Conservation (phyloP, 1,284 basidiomycete genomes). For the Abortiporus biennis region DNA sequence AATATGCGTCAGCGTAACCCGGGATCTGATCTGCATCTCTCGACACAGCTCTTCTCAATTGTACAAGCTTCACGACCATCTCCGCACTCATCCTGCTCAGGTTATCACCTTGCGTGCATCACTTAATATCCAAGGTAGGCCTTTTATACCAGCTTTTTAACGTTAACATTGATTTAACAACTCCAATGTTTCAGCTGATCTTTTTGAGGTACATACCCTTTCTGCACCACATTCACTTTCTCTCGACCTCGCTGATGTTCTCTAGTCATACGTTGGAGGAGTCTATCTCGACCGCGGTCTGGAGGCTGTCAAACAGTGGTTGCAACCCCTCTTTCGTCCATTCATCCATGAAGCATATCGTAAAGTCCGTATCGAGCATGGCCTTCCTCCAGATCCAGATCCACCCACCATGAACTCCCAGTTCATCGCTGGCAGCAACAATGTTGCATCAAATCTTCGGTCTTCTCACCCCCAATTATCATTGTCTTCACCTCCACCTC, state of each 20-base stretch:
- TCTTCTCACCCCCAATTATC: background rate
- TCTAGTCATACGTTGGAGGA: conserved; percentile 68
- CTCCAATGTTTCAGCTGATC: conserved; percentile 45
- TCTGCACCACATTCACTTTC: conserved; percentile 2
- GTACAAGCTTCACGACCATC: conserved; percentile 53
- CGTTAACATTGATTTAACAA: background rate
- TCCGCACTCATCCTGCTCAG: conserved; percentile 64
- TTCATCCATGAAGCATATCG: conserved; percentile 57
- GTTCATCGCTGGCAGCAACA: conserved; percentile 18
- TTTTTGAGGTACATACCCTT: conserved; percentile 60
- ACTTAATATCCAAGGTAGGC: conserved; percentile 59
- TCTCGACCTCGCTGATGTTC: background rate
- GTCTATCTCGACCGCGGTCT: conserved; percentile 65
- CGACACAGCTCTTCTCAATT: too few species aligned
- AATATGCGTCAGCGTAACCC: too few species aligned
- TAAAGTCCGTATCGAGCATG: conserved; percentile 56
- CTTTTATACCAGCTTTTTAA: conserved; percentile 3
- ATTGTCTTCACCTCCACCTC: conserved; percentile 20
- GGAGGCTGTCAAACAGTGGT: conserved; percentile 47
- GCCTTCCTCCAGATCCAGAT: conserved; percentile 37
- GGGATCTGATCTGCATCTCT: too few species aligned
- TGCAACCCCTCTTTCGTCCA: conserved; percentile 52
- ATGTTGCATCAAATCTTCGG: too few species aligned
- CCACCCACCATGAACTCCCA: conserved; percentile 9
- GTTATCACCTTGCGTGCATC: conserved; percentile 62